Percentiles rank a stretch among this genome's conserved stretches.
phyloP scores from a whole-genome alignment of 2,329 filamentous ascomycete genomes.

The Fusarium citri region DNA sequence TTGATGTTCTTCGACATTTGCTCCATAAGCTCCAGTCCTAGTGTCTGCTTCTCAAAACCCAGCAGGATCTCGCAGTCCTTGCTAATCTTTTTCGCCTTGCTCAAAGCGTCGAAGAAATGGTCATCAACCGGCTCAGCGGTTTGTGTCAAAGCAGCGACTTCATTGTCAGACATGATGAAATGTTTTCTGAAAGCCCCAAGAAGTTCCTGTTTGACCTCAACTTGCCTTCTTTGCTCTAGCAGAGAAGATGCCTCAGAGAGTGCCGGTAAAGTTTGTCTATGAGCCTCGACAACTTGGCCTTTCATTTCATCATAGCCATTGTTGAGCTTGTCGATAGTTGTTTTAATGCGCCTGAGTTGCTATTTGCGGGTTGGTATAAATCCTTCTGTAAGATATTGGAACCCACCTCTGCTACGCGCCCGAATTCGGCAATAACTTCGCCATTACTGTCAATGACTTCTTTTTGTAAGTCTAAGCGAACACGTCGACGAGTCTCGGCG shows the following conservation, averaged over 20 bases:
- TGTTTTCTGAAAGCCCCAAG: conserved; percentile 82
- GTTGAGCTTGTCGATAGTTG: conserved; percentile 82
- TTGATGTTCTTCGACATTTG: conserved; percentile 89
- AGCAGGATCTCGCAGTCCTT: conserved; percentile 90
- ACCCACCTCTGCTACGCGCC: conserved; percentile 84
- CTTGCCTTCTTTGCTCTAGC: conserved; percentile 76
- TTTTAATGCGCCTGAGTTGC: conserved; percentile 89
- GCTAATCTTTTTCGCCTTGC: conserved; percentile 86
- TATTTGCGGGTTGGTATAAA: conserved; percentile 55
- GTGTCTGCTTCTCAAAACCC: conserved; percentile 87
- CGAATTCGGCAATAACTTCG: conserved; percentile 88
- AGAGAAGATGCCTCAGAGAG: conserved; percentile 81
- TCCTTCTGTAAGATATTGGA: background rate
- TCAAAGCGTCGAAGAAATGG: conserved; percentile 81
- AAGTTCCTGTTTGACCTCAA: conserved; percentile 83
- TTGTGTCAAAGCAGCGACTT: conserved; percentile 79
- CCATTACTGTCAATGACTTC: conserved; percentile 95
- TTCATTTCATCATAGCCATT: conserved; percentile 84
- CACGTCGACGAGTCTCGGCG: conserved; percentile 79
- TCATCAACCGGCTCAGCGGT: conserved; percentile 86
- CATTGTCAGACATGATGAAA: conserved; percentile 86
- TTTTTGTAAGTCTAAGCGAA: conserved; percentile 86
- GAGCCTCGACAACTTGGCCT: conserved; percentile 78
- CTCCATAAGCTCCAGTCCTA: conserved; percentile 92
- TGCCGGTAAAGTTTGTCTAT: conserved; percentile 77